phyloP scores from a whole-genome alignment of 2,329 filamentous ascomycete species.

The Diaporthe sp. region DNA sequence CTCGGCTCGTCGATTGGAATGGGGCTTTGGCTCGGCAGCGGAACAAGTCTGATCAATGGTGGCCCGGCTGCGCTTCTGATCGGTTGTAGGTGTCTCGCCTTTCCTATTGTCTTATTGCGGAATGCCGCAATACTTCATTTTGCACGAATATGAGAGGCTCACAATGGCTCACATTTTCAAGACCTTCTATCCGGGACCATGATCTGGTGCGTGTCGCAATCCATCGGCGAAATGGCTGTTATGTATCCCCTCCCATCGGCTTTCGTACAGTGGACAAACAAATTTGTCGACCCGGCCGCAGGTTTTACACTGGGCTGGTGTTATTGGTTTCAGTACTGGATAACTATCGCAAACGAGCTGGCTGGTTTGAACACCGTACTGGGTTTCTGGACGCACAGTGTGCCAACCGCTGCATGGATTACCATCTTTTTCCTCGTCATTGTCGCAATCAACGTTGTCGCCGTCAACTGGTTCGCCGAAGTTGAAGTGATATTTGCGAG shows the following conservation, averaged over 20 bases:
- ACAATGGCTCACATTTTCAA: neutral
- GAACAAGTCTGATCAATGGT: constrained; percentile 54
- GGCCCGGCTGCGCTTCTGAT: constrained; percentile 59
- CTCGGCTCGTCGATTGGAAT: constrained; percentile 59
- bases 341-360: constrained; percentile 59
- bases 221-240: constrained; percentile 60
- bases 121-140: neutral
- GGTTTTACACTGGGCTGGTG: constrained; percentile 61
- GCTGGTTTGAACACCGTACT: constrained; percentile 57
- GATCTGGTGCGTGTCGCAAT: constrained; percentile 59
- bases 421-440: constrained; percentile 57
- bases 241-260: constrained; percentile 60
- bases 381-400: constrained; percentile 56
- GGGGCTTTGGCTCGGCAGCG: constrained; percentile 61
- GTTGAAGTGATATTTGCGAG: constrained; percentile 57
- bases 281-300: constrained; percentile 57
- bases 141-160: neutral
- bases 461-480: constrained; percentile 58
- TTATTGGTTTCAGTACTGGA: constrained; percentile 59
- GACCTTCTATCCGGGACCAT: constrained; percentile 57
- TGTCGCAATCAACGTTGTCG: constrained; percentile 54
- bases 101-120: neutral
- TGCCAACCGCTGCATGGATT: constrained; percentile 58
- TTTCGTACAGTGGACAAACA: constrained; percentile 60
- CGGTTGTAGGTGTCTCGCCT: constrained; percentile 49